Evolutionary conservation across 2,329 filamentous ascomycete genomes (phyloP), one percentile per base, ranked within the genome.

Genomic region (Rasamsonia emersonii): DNA sequence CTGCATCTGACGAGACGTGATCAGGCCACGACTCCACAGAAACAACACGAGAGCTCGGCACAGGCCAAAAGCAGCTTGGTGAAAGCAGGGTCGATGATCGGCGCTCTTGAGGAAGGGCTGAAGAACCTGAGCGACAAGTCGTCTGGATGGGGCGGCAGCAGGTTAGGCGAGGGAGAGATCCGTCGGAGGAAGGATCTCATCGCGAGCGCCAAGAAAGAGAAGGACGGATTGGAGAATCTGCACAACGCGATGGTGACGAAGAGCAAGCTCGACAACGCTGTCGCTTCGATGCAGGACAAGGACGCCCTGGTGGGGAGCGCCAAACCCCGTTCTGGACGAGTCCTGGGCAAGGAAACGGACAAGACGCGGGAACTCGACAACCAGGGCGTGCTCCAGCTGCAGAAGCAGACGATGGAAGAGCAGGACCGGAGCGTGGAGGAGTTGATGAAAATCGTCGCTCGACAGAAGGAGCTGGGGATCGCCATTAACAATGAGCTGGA

Each of bases 311-410:
- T 67, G 21, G 53, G 49, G 9, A 34, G 34, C n/a, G 47, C 39
- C 2, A 51, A 51, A 14, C 44, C 62, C 53, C 32, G 71, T 62
- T 33, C 58, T 58, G 45, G 75, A 53, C 35, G 73, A 40, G 41
- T 75, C 45, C 26, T 72, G 51, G 46, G 64, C 44, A 64, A 64
- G 28, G 76, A 80, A 56, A 80, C 75, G 1, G 70, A 75, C 39
- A 63, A 68, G 23, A 79, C 76, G 7, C 58, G 75, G 9, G 73
- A 78, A 44, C 48, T 79, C 40, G 76, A 79, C 50, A 79, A 80
- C 39, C 58, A 69, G n/a, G 75, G 75, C 0, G 71, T 80, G 9
- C 41, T 80, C 43, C 74, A 78, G 51, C 48, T 79, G 38, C 76
- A 79, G 54, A 64, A 69, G 42, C 71, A 77, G 45, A 68, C 75